Base-by-base conservation (phyloP, 768 basidiomycete species). In the Astraeus odoratus region DNA sequence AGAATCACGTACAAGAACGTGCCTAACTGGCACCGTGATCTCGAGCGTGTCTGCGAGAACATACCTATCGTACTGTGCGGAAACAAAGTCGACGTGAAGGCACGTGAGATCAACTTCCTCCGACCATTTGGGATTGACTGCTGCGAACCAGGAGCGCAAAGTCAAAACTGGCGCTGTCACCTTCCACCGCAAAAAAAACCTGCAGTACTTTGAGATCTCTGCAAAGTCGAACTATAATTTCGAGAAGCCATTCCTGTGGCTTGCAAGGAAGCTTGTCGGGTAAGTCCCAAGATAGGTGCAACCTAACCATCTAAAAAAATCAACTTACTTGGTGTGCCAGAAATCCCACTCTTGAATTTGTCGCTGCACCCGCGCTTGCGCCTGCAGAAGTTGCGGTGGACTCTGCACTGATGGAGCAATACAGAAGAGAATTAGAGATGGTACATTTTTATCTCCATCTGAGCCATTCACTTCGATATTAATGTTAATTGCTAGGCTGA, bases 141-240 rank as follows among this genome's bases (percentile, higher is more conserved):
- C 12, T 29, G 35, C 35, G 13, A 27, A 52, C 48, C 60, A 97
- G 95, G 96, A 99, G 71, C 92, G 96, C 51, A 99, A 99, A 80
- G 96, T 99, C 56, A 99, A 98, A 78, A 98, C 95, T 19, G 90
- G 90, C 41, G 82, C 86, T 34, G 96, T 99, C 50, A 99, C 96
- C 36, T 99, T 99, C 85, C 96, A 98, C 78, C 80, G 96, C 64
- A 99, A 99, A 89, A 99, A 99, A 80, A 97, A 95, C 71, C 78
- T 99, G 42, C 96, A 98, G 65, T 99, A 99, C 75, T 99, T 94
- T 65, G 96, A 99, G 63, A 98, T 99, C 56, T 98, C 96, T 0
- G 96, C 96, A 43, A 99, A 99, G 72, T 97, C 94, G 37, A 99
- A 99, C 77, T 99, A 98, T 70, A 99, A 99, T 77, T 98, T 98